These are phyloP conservation scores for Penicillium sp. DNA, from an alignment of 2,329 filamentous ascomycete species.

Conservation along the genomic window DNA sequence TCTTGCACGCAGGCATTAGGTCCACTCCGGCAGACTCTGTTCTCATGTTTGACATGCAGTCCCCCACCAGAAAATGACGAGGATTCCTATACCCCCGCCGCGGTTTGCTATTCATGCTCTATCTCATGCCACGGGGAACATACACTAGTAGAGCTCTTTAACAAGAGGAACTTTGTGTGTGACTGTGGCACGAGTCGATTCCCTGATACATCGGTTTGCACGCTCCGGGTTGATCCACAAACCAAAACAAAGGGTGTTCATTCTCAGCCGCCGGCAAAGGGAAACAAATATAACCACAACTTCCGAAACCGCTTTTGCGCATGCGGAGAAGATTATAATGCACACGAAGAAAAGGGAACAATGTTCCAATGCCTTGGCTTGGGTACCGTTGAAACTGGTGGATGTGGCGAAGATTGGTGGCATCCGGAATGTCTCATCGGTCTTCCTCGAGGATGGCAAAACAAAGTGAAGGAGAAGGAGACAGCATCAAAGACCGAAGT, in stretches of 20 bases:
- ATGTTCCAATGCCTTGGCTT: slow-evolving; percentile 97
- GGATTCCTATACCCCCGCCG: slow-evolving; percentile 68
- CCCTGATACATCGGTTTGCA: slow-evolving; percentile 66
- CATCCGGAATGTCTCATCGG: slow-evolving; percentile 90
- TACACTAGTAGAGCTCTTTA: slow-evolving; percentile 89
- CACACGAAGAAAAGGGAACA: slow-evolving; percentile 84
- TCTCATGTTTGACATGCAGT: slow-evolving; percentile 91
- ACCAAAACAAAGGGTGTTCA: slow-evolving; percentile 78
- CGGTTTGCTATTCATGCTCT: slow-evolving; percentile 93
- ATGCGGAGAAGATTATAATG: slow-evolving; percentile 82
- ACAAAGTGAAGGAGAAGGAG: slow-evolving; percentile 13
- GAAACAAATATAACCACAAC: slow-evolving; percentile 93
- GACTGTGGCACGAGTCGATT: slow-evolving; percentile 90
- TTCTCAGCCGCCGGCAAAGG: slow-evolving; percentile 64
- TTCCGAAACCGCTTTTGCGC: slow-evolving; percentile 90
- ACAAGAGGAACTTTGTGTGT: slow-evolving; percentile 91
- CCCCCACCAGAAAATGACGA: slow-evolving; percentile 64
- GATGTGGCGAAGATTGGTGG: slow-evolving; percentile 97
- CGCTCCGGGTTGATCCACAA: slow-evolving; percentile 65
- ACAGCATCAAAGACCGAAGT: slow-evolving; percentile 10
- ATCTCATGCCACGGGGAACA: slow-evolving; percentile 97
- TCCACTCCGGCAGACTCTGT: slow-evolving; percentile 79
- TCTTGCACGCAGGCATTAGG: slow-evolving; percentile 89
- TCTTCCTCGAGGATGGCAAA: slow-evolving; percentile 64
- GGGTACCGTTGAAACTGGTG: slow-evolving; percentile 72